phyloP scores from a whole-genome alignment of 1,139 yeast species.

The Hemisphaericaspora xylofermentans region DNA sequence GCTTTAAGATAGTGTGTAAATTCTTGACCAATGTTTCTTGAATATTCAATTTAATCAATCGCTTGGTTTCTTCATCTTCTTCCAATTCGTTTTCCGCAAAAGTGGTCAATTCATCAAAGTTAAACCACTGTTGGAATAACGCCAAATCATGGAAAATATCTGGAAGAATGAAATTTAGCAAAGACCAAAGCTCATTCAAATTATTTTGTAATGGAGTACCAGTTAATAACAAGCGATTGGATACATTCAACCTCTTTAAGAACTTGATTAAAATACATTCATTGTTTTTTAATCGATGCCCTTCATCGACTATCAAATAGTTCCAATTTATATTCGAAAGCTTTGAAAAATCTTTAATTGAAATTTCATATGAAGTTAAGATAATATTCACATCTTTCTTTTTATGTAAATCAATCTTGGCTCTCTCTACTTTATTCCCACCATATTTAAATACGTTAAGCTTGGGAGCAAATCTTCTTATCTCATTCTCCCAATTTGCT shows the following conservation, averaged over 20 bases:
- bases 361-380: constrained; percentile 79
- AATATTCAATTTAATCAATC: constrained; percentile 58
- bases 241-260: constrained; percentile 62
- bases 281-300: constrained; percentile 84
- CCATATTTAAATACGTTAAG: constrained; percentile 63
- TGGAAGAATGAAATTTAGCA: constrained; percentile 84
- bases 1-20: constrained; percentile 83
- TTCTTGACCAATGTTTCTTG: constrained; percentile 67
- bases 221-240: constrained; percentile 74
- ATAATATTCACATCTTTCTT: constrained; percentile 42
- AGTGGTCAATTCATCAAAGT: constrained; percentile 58
- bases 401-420: constrained; percentile 27
- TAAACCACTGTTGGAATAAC: constrained; percentile 91
- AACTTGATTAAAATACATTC: constrained; percentile 72
- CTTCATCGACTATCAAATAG: constrained; percentile 91
- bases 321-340: constrained; percentile 66
- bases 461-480: constrained; percentile 69
- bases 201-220: constrained; percentile 96
- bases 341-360: constrained; percentile 61
- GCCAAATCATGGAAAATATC: constrained; percentile 90
- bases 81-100: constrained; percentile 36
- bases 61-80: constrained; percentile 33
- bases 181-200: constrained; percentile 84
- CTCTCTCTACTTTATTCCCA: constrained; percentile 61
- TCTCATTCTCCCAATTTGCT: constrained; percentile 79